Evolutionary conservation across 2,329 filamentous ascomycete species (phyloP), one percentile per base, ranked within the genome.

Genomic region (Botrytis byssoidea): DNA sequence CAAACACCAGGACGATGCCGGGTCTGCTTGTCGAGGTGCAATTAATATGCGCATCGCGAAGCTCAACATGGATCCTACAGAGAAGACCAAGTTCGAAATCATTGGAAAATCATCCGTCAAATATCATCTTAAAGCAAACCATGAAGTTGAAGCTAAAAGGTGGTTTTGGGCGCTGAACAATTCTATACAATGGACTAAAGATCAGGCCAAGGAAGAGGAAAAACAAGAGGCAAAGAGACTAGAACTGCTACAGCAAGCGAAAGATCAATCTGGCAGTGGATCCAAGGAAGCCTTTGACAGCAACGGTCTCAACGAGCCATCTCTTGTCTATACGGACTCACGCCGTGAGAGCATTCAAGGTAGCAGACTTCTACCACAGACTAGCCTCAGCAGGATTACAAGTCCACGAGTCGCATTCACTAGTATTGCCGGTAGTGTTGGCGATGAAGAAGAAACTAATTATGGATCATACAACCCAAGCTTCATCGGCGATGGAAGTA

Each of bases 111-210:
- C 95, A 1, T 98, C 95, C 0, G 96, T 99, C 82, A 99, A 98
- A 83, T 99, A 99, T 82, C 95, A 97, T 67, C 87, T 99, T 71
- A 98, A 97, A 83, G 96, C 96, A 0, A 99, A 99, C 80, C 96
- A 99, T 83, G 93, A 98, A 81, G 95, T 98, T 42, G 96, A 99
- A 83, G 95, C 96, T 9, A 99, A 99, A 83, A 90, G 96, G 72
- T 99, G 96, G 96, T 99, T 97, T 83, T 99, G 96, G 96, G 93
- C 96, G 0, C 86, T 99, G 76, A 99, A 99, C 84, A 99, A 99
- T 82, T 95, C 96, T 9, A 99, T 99, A 68, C 96, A 98, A 81
- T 98, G 94, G 92, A 92, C 94, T 76, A 99, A 99, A 83, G 96
- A 99, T 80, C 96, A 98, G 83, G 95, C 94, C 12, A 95, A 92